A percentile compares a stretch with the other conserved stretches of the same genome.
These are phyloP conservation scores for Volvariella surrecta DNA, from an alignment of 1,284 basidiomycete genomes.

Conservation along the genomic window DNA sequence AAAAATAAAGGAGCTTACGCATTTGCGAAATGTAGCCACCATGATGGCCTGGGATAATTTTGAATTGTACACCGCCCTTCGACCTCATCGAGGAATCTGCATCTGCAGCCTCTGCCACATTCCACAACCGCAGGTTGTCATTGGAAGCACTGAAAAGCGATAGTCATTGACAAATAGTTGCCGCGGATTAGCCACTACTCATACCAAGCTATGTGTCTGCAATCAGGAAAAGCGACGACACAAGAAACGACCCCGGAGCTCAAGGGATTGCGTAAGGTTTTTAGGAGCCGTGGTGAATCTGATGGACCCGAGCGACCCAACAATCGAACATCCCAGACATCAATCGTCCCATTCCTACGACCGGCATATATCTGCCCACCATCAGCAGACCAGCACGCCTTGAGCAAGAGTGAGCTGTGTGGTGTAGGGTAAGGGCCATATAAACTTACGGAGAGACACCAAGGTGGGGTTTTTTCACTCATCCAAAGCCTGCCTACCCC, in stretches of 20 bases:
- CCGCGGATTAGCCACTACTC: constrained; percentile 18
- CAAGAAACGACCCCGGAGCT: constrained; percentile 92
- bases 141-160: constrained; percentile 63
- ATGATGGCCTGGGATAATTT: constrained; percentile 95
- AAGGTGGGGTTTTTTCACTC: constrained; percentile 88
- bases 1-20: constrained; percentile 41
- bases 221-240: constrained; percentile 85
- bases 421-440: constrained; percentile 4
- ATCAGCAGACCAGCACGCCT: constrained; percentile 94
- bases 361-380: constrained; percentile 90
- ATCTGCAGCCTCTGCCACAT: constrained; percentile 72
- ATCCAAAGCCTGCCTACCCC: constrained; percentile 83
- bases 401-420: not conserved
- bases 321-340: constrained; percentile 90
- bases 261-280: constrained; percentile 77
- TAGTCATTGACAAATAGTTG: constrained; percentile 6
- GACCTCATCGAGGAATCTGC: constrained; percentile 48
- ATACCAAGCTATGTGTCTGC: constrained; percentile 84
- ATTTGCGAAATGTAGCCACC: constrained; percentile 90
- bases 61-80: constrained; percentile 75
- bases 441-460: constrained; percentile 81
- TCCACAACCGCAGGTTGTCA: constrained; percentile 94
- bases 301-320: constrained; percentile 49
- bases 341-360: constrained; percentile 83
- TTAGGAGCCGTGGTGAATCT: constrained; percentile 65